phyloP scores from a whole-genome alignment of 2,329 filamentous ascomycete genomes.

The Microcera coccophila region DNA sequence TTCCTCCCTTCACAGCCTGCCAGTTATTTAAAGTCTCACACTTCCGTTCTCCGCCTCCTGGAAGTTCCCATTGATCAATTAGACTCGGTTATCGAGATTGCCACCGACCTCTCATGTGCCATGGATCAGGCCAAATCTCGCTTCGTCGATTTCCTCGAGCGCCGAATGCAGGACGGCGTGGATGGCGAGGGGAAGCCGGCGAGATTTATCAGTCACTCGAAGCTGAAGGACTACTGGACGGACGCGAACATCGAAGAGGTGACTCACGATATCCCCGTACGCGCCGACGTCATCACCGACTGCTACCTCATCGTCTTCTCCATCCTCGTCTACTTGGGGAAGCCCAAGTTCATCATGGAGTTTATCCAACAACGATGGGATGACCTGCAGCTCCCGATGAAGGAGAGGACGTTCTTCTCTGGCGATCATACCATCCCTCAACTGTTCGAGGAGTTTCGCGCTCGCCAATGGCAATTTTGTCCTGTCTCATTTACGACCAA shows the following conservation, averaged over 20 bases:
- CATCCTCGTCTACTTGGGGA: conserved; percentile 9
- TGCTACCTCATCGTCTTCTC: conserved; percentile 14
- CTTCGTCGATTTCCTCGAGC: not conserved
- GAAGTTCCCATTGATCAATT: too few species aligned
- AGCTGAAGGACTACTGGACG: not conserved
- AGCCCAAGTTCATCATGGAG: not conserved
- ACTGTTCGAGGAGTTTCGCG: conserved; percentile 1
- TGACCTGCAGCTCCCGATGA: conserved; percentile 9
- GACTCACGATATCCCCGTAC: not conserved
- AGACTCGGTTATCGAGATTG: too few species aligned
- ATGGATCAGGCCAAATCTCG: too few species aligned
- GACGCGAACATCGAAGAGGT: not conserved
- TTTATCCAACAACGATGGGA: conserved; percentile 1
- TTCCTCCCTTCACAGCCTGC: not conserved
- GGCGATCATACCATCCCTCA: not conserved
- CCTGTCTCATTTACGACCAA: conserved; percentile 4
- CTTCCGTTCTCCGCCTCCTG: not conserved
- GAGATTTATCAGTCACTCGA: not conserved
- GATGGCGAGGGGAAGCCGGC: not conserved
- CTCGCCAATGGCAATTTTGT: conserved; percentile 12
- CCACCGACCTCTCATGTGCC: too few species aligned
- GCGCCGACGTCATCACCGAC: not conserved
- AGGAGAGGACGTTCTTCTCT: not conserved
- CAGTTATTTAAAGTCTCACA: not conserved
- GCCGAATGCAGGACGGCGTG: not conserved